Evolutionary conservation across 179 eudicot genomes (phyloP), one percentile per base, ranked within the genome.

Genomic region (Amaranthus tricolor): DNA sequence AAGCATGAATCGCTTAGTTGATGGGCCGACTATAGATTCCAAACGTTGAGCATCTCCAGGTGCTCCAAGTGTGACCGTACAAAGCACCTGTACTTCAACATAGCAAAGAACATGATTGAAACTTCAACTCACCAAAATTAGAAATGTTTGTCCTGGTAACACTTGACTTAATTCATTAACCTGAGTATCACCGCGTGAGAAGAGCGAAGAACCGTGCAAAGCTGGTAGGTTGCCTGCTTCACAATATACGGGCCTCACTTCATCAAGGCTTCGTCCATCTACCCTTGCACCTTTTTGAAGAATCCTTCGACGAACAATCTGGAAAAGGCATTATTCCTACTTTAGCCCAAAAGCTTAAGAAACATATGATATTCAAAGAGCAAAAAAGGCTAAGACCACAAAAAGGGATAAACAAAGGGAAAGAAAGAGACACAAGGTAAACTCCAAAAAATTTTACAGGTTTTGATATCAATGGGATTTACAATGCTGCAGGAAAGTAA

Each of bases 31-130:
- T 43, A 87, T 64, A 21, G 95, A 87, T 21, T 82, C 92, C 84
- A 95, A 81, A 62, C 86, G 91, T 66, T 95, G 99, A 83, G 99
- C 97, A 62, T 93, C 93, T 59, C 86, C 93, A 51, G 96, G 99
- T 77, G 98, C 97, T 78, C 99, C 99, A 76, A 93, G 97, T 56
- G 99, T 95, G 63, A 95, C 92, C 71, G 97, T 95, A 80, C 96
- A 91, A 66, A 90, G 92, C 71, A 95, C 99, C 99, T 95, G 85
- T 47, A 74, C 14, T 73, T 56, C n/a, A 50, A 10, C 66, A 61
- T 49, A 21, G 61, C 57, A 16, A 72, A n/a, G 58, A 52, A 70
- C 71, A 68, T 62, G 50, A 70, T 51, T 13, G 68, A 55, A 61
- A 40, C 66, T 62, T 57, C 20, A 55, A 53, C 47, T 56, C 49